A percentile compares a stretch with the other conserved stretches of the same genome.
Evolutionary conservation across 1,139 yeast genomes (phyloP).

Genomic region (Dujonia santamariae): DNA sequence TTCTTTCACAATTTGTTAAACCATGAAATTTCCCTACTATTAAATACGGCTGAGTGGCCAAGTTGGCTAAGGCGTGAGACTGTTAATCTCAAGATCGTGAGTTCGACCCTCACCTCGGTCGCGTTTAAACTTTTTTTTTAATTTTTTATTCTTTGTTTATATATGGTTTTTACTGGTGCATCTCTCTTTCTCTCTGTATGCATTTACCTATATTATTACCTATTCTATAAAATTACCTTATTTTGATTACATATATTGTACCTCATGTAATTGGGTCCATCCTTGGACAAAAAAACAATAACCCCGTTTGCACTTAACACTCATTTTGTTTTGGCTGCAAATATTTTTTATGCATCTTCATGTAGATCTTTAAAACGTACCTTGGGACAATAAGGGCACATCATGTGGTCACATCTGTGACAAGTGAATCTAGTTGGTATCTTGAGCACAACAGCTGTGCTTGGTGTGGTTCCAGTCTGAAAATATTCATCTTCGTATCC

Average conservation of each 20-base stretch:
- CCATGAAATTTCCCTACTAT: too few relatives aligned
- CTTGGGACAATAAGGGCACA: conserved; percentile 53
- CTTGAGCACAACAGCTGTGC: conserved; percentile 11
- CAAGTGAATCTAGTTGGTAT: conserved; percentile 41
- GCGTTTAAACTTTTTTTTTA: conserved; percentile 9
- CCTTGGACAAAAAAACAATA: too few relatives aligned
- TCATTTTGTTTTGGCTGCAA: too few relatives aligned
- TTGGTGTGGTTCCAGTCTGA: too few relatives aligned
- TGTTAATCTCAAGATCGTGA: conserved; percentile 59
- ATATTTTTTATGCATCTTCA: conserved; percentile 1
- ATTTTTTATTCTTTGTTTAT: neutral
- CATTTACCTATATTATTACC: too few relatives aligned
- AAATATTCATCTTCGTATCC: too few relatives aligned
- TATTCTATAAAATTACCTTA: too few relatives aligned
- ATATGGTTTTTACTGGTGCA: neutral
- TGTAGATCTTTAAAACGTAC: conserved; percentile 38
- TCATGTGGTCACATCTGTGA: conserved; percentile 48
- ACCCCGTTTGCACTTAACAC: too few relatives aligned
- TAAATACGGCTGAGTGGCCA: conserved; percentile 14
- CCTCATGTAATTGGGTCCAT: too few relatives aligned
- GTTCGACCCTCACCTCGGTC: conserved; percentile 49
- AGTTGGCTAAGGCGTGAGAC: conserved; percentile 50
- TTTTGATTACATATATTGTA: too few relatives aligned
- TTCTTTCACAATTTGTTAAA: too few relatives aligned
- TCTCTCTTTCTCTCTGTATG: neutral